phyloP scores from a whole-genome alignment of 768 basidiomycete species.

The Chalciporus sphaerocephalus region DNA sequence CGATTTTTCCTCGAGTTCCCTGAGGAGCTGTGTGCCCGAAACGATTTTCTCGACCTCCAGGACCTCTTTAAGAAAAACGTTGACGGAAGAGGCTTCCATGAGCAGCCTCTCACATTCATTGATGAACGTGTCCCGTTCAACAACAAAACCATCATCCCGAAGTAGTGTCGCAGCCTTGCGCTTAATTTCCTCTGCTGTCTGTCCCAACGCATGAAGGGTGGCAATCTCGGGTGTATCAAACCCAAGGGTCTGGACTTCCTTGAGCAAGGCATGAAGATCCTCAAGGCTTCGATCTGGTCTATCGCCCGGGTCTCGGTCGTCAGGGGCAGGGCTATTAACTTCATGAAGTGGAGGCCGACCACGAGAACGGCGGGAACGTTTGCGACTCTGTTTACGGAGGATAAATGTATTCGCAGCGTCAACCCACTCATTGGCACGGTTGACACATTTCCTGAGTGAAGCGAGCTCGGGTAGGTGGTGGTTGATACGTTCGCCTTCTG shows the following conservation, averaged over 20 bases:
- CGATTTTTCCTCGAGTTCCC: conserved; percentile 68
- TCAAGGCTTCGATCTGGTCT: conserved; percentile 67
- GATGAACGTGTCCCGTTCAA: conserved; percentile 54
- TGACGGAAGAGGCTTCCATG: conserved; percentile 66
- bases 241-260: conserved; percentile 71
- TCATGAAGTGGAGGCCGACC: conserved; percentile 48
- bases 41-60: conserved; percentile 75
- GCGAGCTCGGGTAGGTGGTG: conserved; percentile 67
- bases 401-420: conserved; percentile 76
- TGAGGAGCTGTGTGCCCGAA: conserved; percentile 70
- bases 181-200: conserved; percentile 63
- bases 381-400: conserved; percentile 74
- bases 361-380: conserved; percentile 64
- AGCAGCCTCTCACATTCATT: conserved; percentile 70
- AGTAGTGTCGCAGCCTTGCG: conserved; percentile 53
- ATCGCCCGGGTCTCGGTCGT: conserved; percentile 53
- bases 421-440: conserved; percentile 82
- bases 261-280: conserved; percentile 64
- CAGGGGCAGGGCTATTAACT: conserved; percentile 30
- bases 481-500: conserved; percentile 86
- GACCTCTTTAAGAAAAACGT: conserved; percentile 81
- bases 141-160: conserved; percentile 35
- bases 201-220: conserved; percentile 48
- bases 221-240: conserved; percentile 81
- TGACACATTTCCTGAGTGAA: conserved; percentile 74